Conservation (phyloP, 768 basidiomycete species). For the Lactifluus pinguis region DNA sequence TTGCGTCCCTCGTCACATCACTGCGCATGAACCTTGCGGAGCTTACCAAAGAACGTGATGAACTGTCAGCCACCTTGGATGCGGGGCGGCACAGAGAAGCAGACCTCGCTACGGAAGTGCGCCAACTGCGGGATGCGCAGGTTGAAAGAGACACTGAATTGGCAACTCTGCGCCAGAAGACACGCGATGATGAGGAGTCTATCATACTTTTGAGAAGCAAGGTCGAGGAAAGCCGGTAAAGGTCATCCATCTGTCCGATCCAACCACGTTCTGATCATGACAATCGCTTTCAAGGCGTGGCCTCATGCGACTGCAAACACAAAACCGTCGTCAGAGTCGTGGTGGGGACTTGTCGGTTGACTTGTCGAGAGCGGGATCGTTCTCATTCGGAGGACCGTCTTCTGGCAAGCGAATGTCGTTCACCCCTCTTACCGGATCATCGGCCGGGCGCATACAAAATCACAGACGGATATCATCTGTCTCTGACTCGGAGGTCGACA, state of each 20-base stretch:
- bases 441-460: slow-evolving; percentile 40
- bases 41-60: slow-evolving; percentile 64
- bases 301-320: slow-evolving; percentile 78
- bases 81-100: slow-evolving; percentile 46
- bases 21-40: slow-evolving; percentile 57
- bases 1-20: slow-evolving; percentile 68
- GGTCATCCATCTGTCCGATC: slow-evolving; percentile 17
- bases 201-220: slow-evolving; percentile 69
- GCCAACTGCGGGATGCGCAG: slow-evolving; percentile 56
- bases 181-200: slow-evolving; percentile 66
- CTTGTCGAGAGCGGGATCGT: slow-evolving; percentile 40
- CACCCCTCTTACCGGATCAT: slow-evolving; percentile 55
- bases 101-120: slow-evolving; percentile 52
- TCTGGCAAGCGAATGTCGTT: slow-evolving; percentile 70
- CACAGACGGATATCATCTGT: slow-evolving; percentile 62
- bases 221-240: slow-evolving; percentile 77
- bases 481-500: slow-evolving; percentile 41
- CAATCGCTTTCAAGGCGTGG: slow-evolving; percentile 47
- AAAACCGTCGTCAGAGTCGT: slow-evolving; percentile 56
- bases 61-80: slow-evolving; percentile 44
- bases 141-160: slow-evolving; percentile 26
- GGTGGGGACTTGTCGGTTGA: slow-evolving; percentile 43
- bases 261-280: slow-evolving; percentile 6
- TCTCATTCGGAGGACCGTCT: slow-evolving; percentile 34
- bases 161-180: slow-evolving; percentile 23